A percentile compares a stretch with the other conserved stretches of the same genome.
Conservation (phyloP, 2,329 filamentous ascomycete species). For the Xylariaceae sp. region DNA sequence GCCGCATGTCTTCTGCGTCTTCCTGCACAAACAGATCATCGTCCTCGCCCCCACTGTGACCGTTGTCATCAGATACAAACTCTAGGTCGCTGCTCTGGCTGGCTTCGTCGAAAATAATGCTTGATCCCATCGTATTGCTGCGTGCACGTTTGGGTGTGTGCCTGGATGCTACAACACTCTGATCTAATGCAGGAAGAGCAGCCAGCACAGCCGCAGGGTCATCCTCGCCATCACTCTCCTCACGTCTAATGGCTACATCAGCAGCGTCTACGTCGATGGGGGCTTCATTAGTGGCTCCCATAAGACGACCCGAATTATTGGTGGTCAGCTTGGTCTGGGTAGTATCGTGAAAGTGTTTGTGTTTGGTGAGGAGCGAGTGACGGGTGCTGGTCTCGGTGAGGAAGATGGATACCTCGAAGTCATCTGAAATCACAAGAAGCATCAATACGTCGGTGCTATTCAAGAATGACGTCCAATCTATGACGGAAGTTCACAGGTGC, state of each 20-base stretch:
- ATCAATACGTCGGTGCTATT: conserved; percentile 9
- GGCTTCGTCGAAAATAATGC: conserved; percentile 15
- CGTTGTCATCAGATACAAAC: conserved; percentile 36
- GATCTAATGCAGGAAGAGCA: conserved; percentile 47
- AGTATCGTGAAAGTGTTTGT: conserved; percentile 69
- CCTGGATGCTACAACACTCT: conserved; percentile 21
- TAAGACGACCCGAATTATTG: conserved; percentile 61
- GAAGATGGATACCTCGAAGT: conserved; percentile 94
- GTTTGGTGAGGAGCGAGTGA: conserved; percentile 81
- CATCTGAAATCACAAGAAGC: conserved; percentile 54
- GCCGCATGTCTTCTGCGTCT: conserved; percentile 35
- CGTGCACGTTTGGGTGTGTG: conserved; percentile 27
- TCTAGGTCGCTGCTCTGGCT: conserved; percentile 28
- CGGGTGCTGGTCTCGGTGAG: conserved; percentile 80
- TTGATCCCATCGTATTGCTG: conserved; percentile 22
- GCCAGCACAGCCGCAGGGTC: conserved; percentile 50
- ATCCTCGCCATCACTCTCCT: conserved; percentile 55
- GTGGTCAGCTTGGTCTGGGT: conserved; percentile 50
- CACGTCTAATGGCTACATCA: conserved; percentile 36
- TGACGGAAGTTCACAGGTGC: too few relatives aligned
- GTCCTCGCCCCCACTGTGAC: conserved; percentile 28
- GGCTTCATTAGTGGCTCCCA: conserved; percentile 49
- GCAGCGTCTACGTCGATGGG: conserved; percentile 48
- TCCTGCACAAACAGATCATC: conserved; percentile 25
- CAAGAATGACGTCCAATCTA: too few relatives aligned